Base-by-base conservation (phyloP, 169 alveolate species). In the Ichthyophthirius multifiliis region DNA sequence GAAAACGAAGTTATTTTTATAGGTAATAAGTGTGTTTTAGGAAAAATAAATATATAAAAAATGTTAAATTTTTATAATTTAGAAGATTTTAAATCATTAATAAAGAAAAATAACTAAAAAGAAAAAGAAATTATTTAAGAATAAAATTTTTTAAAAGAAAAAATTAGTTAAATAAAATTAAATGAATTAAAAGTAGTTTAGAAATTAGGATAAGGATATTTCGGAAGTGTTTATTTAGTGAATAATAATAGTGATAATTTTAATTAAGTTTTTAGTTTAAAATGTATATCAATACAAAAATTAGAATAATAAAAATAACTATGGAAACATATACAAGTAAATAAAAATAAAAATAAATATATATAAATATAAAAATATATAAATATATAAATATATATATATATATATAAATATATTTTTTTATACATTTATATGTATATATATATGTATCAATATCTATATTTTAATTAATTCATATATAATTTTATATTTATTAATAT, bases 161-260 rank as follows among this genome's bases (percentile, higher is more conserved):
- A 55, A 23, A 39, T 55, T 55, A 10, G 18, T 18, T 37, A n/a
- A 5, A 34, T 35, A 62, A 39, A 18, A 6, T 37, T 67, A 1
- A 20, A 18, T 20, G 86, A 81, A 34, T 71, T 81, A 10, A n/a
- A 48, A 2, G 37, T 43, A 23, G 73, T 81, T n/a, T 71, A 81
- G 43, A 81, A 81, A 64, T 43, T 81, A 71, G 86, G 86, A 1
- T 62, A 47, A 47, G 86, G 86, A 23, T 37, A 67, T 48, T 81
- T 81, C 62, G 86, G 86, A 12, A 44, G 48, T 46, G 86, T 81
- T 12, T 81, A 71, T 74, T 73, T 81, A 43, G 86, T 81, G n/a
- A 81, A 81, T 31, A 76, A 81, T 39, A 76, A 76, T 55, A 13
- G 43, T 12, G 18, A 37, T 18, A 45, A 45, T 6, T 45, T 4